Base-by-base conservation (phyloP, 495 filamentous ascomycete genomes). In the Podospora australis region DNA sequence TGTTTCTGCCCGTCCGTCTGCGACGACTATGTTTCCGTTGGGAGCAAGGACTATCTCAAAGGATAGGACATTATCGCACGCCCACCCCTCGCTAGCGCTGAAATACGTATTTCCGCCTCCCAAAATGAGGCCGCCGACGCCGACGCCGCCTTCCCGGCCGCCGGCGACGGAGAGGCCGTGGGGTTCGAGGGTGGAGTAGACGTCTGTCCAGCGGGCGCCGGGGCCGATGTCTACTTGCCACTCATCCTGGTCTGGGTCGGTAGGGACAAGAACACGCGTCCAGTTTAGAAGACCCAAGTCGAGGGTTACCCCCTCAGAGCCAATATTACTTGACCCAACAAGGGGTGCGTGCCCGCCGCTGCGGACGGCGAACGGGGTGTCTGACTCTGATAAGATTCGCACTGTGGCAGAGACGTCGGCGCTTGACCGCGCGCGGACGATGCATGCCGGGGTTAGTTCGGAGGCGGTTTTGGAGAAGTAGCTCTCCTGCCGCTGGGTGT, bases 81-180 rank as follows among this genome's bases (percentile, higher is more conserved):
- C n/a, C n/a, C n/a, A n/a, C n/a, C n/a, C n/a, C n/a, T n/a, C n/a
- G n/a, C n/a, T n/a, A n/a, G n/a, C n/a, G n/a, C n/a, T n/a, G n/a
- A n/a, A n/a, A n/a, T n/a, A n/a, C n/a, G n/a, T n/a, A n/a, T n/a
- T n/a, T n/a, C n/a, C n/a, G n/a, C 77, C 78, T 8, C 78, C 79
- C 0, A 81, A 69, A 13, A 70, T 58, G 6, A 81, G 62, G 7
- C 81, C 81, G 2, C 69, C 74, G 0, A 80, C 74, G 35, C 81
- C 81, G 41, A 85, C 71, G 5, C 63, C 62, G 0, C 64, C 55
- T 9, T 70, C 71, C 14, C 81, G 69, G 6, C 78, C 79, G 2
- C 82, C 81, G n/a, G 62, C 54, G 0, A 79, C 57, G 1, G 70
- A 63, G 4, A 71, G 52, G 2, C 70, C 67, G 22, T 71, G 52